Percentiles rank a stretch among this genome's conserved stretches.
phyloP scores from a whole-genome alignment of 371 early-diverging fungal genomes.

The Syncephalastrum contaminatum region DNA sequence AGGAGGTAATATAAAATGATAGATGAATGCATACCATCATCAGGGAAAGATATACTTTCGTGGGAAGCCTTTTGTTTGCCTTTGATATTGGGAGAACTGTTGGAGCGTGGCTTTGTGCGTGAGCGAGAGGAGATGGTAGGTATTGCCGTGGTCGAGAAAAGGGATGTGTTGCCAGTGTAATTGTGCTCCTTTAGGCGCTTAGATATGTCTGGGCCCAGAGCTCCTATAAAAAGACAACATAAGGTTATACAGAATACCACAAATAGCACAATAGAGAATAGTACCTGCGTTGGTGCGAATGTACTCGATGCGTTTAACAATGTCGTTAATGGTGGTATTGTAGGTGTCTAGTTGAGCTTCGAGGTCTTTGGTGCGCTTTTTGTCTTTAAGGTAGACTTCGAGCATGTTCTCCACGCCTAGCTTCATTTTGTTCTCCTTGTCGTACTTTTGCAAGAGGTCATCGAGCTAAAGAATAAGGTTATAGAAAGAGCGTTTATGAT shows the following conservation, averaged over 20 bases:
- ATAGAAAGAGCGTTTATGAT: neutral
- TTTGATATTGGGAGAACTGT: slow-evolving; percentile 30
- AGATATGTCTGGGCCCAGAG: slow-evolving; percentile 20
- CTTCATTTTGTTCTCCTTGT: slow-evolving; percentile 41
- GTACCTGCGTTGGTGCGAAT: slow-evolving; percentile 40
- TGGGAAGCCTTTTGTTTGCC: slow-evolving; percentile 38
- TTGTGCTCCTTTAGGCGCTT: slow-evolving; percentile 36
- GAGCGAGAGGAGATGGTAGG: slow-evolving; percentile 21
- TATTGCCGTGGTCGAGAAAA: slow-evolving; percentile 36
- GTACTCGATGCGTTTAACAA: slow-evolving; percentile 46
- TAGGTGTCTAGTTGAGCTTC: slow-evolving; percentile 48
- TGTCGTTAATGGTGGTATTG: slow-evolving; percentile 41
- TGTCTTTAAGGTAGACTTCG: slow-evolving; percentile 41
- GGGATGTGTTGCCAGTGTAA: slow-evolving; percentile 27
- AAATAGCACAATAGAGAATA: neutral
- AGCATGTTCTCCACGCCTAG: slow-evolving; percentile 49
- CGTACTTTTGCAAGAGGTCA: slow-evolving; percentile 25
- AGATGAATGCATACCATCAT: slow-evolving; percentile 32
- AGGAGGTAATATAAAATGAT: slow-evolving; percentile 2
- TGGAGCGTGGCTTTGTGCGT: slow-evolving; percentile 37
- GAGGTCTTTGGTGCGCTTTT: slow-evolving; percentile 52
- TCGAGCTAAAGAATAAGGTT: slow-evolving; percentile 20
- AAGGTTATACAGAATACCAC: slow-evolving; percentile 2
- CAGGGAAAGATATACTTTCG: slow-evolving; percentile 43
- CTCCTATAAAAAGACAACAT: neutral